Conservation (phyloP, 495 filamentous ascomycete genomes). For the Trypethelium eluteriae region DNA sequence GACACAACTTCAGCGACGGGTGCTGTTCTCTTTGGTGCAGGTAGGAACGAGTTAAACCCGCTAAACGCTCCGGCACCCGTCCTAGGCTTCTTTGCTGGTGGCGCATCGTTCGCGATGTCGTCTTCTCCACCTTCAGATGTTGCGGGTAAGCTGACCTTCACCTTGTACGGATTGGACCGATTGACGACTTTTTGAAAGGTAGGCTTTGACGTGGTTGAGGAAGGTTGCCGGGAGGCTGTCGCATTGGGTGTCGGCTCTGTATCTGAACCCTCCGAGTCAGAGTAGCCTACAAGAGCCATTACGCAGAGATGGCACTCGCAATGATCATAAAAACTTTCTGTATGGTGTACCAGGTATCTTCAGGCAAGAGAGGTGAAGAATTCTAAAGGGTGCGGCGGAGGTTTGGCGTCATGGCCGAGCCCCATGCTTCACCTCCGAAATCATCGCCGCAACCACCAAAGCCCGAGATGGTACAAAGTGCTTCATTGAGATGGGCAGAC, state of each 20-base stretch:
- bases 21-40: constrained; percentile 63
- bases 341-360: too few species aligned
- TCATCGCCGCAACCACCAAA: background rate
- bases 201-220: constrained; percentile 45
- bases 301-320: constrained; percentile 1
- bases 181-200: constrained; percentile 69
- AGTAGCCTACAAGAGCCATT: constrained; percentile 37
- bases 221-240: constrained; percentile 35
- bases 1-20: constrained; percentile 34
- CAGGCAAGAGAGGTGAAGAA: too few species aligned
- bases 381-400: background rate
- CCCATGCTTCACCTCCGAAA: constrained; percentile 6
- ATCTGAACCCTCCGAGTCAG: constrained; percentile 76
- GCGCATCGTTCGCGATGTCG: constrained; percentile 44
- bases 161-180: constrained; percentile 70
- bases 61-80: constrained; percentile 55
- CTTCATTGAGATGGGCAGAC: background rate
- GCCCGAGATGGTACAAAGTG: background rate
- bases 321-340: too few species aligned
- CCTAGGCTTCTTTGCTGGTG: constrained; percentile 63
- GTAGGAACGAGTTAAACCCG: constrained; percentile 79
- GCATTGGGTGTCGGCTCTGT: constrained; percentile 39
- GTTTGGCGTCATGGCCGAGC: constrained; percentile 12
- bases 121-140: constrained; percentile 36
- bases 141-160: constrained; percentile 65